A percentile compares a stretch with the other conserved stretches of the same genome.
phyloP scores from a whole-genome alignment of 2,329 filamentous ascomycete genomes.

The Aspergillus awamori region DNA sequence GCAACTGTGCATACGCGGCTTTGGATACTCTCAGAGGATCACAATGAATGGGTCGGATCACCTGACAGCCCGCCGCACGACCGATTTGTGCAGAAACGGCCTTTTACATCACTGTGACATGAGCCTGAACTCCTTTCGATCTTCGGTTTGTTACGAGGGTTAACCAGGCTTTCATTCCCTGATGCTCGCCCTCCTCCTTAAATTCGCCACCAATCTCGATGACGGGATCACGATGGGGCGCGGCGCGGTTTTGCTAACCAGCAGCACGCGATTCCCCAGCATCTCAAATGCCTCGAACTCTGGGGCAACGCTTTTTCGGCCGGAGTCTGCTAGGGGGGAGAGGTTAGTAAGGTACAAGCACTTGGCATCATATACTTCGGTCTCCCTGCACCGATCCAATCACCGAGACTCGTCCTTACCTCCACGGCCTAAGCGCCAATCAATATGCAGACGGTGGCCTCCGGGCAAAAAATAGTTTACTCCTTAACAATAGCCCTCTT shows the following conservation, averaged over 20 bases:
- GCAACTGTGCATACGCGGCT: not conserved
- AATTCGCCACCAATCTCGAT: not conserved
- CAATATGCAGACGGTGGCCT: not conserved
- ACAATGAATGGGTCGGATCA: not conserved
- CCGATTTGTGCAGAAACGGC: not conserved
- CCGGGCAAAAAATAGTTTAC: not conserved
- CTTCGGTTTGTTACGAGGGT: not conserved
- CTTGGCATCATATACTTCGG: not conserved
- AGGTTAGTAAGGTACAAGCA: not conserved
- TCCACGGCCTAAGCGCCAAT: not conserved
- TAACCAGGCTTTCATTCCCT: not conserved
- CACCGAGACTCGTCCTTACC: not conserved
- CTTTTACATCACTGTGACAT: conserved; percentile 5
- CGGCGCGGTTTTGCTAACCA: not conserved
- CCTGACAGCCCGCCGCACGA: not conserved
- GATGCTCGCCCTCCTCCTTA: not conserved
- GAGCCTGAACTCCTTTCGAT: not conserved
- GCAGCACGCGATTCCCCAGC: not conserved
- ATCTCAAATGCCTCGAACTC: not conserved
- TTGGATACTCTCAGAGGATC: too few relatives aligned
- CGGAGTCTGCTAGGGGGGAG: not conserved
- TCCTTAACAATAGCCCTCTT: not conserved
- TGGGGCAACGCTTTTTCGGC: not conserved
- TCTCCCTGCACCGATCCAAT: not conserved
- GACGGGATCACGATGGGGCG: not conserved